These are phyloP conservation scores for Populus hybrid DNA, from an alignment of 441 rosid species.

Conservation along the genomic window DNA sequence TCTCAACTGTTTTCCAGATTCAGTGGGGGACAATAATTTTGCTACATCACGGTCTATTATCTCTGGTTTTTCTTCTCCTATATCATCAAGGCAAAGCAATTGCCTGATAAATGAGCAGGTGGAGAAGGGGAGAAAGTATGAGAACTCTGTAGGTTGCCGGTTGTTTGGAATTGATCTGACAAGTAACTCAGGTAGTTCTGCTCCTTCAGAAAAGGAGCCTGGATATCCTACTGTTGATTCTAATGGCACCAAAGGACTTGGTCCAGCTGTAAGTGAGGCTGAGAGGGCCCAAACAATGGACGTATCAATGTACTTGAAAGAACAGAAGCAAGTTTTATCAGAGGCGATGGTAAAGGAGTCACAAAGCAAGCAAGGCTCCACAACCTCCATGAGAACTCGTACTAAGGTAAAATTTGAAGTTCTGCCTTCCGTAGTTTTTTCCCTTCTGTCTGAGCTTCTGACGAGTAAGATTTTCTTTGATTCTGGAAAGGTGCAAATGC, in stretches of 20 bases:
- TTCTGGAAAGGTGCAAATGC: conserved; percentile 73
- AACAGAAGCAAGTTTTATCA: conserved; percentile 34
- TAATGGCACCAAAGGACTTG: conserved; percentile 21
- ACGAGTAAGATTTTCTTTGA: conserved; percentile 5
- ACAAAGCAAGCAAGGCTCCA: conserved; percentile 31
- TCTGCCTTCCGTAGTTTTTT: neutral
- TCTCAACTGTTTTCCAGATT: conserved; percentile 40
- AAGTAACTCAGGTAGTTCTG: conserved; percentile 25
- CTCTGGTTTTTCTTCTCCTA: conserved; percentile 26
- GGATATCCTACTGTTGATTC: conserved; percentile 17
- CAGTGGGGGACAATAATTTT: conserved; percentile 28
- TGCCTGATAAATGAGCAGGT: conserved; percentile 27
- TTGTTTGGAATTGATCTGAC: conserved; percentile 75
- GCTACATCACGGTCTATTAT: conserved; percentile 17
- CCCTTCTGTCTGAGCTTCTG: neutral
- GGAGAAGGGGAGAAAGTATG: conserved; percentile 37
- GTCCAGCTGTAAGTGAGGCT: conserved; percentile 27
- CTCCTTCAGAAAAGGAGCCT: conserved; percentile 36
- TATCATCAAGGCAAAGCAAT: conserved; percentile 28
- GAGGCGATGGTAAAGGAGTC: conserved; percentile 35
- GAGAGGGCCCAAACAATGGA: conserved; percentile 37
- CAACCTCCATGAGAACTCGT: conserved; percentile 61
- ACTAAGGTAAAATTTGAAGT: conserved; percentile 52
- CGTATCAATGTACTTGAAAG: conserved; percentile 25
- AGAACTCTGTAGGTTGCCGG: conserved; percentile 50